phyloP scores from a whole-genome alignment of 2,329 filamentous ascomycete genomes.

The Pseudogymnoascus sp. region DNA sequence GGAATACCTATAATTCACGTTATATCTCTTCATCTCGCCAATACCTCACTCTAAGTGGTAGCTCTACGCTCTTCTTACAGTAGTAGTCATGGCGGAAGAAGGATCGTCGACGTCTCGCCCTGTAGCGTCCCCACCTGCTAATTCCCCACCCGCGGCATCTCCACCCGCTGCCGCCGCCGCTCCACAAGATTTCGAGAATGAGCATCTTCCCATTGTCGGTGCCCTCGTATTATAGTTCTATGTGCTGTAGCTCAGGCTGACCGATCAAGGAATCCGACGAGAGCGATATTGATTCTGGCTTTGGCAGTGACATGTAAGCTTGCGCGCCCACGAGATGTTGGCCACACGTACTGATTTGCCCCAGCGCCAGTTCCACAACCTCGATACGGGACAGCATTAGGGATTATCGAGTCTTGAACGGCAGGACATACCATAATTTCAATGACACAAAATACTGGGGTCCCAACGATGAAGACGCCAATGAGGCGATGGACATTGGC shows the following conservation, averaged over 20 bases:
- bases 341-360: background rate
- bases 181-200: background rate
- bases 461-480: conserved; percentile 13
- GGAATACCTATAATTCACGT: background rate
- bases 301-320: conserved; percentile 11
- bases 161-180: background rate
- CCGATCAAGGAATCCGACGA: background rate
- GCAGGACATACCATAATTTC: conserved; percentile 13
- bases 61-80: background rate
- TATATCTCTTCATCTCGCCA: background rate
- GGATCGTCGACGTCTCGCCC: background rate
- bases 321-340: background rate
- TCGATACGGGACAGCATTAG: conserved; percentile 11
- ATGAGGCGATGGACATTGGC: conserved; percentile 14
- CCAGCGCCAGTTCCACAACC: conserved; percentile 13
- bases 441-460: conserved; percentile 4
- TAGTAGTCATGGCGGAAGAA: background rate
- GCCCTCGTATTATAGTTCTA: background rate
- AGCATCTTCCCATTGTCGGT: background rate
- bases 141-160: background rate
- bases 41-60: background rate
- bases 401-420: conserved; percentile 14
- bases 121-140: background rate
- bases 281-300: conserved; percentile 11
- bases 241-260: background rate